Conservation (phyloP, 1,284 basidiomycete genomes). For the Melampsora abietis-canadensis region DNA sequence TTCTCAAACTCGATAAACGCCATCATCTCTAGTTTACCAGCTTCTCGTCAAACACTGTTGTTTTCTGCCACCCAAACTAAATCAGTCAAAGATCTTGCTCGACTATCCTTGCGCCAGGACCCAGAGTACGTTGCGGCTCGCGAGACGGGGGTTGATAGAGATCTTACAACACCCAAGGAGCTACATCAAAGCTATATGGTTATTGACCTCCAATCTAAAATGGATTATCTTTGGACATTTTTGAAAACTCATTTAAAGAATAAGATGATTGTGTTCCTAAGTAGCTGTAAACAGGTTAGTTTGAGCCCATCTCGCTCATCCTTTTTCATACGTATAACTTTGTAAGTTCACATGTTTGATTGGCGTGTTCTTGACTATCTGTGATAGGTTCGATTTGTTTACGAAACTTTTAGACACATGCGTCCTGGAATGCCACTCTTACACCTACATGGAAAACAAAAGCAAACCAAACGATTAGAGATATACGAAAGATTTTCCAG, state of each 20-base stretch:
- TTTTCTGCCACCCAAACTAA: conserved; percentile 96
- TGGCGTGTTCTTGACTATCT: background rate
- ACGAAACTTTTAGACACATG: conserved; percentile 90
- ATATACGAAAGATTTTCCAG: conserved; percentile 78
- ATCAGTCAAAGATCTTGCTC: conserved; percentile 81
- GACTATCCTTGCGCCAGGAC: conserved; percentile 73
- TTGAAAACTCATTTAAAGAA: conserved; percentile 88
- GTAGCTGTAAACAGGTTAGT: conserved; percentile 79
- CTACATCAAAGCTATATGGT: conserved; percentile 89
- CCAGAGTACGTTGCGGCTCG: conserved; percentile 68
- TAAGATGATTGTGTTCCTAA: conserved; percentile 92
- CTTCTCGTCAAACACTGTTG: conserved; percentile 77
- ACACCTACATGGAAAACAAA: conserved; percentile 94
- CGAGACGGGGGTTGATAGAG: conserved; percentile 45
- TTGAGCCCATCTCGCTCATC: background rate
- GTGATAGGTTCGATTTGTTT: conserved; percentile 78
- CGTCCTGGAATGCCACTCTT: conserved; percentile 88
- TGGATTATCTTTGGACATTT: conserved; percentile 90
- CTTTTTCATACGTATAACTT: background rate
- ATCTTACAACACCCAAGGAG: conserved; percentile 61
- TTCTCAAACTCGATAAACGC: conserved; percentile 85
- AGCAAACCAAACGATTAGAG: conserved; percentile 78
- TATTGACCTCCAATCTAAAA: conserved; percentile 78
- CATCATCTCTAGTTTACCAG: conserved; percentile 73
- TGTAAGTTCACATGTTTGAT: too few species aligned